Evolutionary conservation across 129 eudicot genomes (phyloP).

Genomic region (Mikania micrantha): DNA sequence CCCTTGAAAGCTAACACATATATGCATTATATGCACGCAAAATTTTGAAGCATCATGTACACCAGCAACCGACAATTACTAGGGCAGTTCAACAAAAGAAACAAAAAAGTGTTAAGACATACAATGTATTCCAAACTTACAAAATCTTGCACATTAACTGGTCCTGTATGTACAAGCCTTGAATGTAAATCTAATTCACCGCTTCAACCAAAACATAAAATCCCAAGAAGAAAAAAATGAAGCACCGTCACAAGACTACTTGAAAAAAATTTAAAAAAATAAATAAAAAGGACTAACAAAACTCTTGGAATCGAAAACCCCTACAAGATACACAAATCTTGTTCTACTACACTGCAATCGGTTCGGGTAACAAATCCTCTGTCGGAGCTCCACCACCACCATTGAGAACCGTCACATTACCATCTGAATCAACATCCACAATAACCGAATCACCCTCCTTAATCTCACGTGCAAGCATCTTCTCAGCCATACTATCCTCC

Average conservation of each 20-base stretch:
- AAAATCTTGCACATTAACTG: conserved; percentile 27
- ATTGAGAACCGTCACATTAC: conserved; percentile 53
- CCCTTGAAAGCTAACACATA: too few species aligned
- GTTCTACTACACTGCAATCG: conserved; percentile 15
- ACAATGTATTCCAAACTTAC: conserved; percentile 9
- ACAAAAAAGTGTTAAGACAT: background rate
- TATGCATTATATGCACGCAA: too few species aligned
- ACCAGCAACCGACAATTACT: too few species aligned
- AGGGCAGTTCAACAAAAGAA: background rate
- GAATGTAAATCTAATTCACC: conserved; percentile 22
- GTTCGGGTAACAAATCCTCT: conserved; percentile 31
- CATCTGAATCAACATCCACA: conserved; percentile 28
- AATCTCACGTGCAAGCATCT: conserved; percentile 35
- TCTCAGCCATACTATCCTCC: conserved; percentile 46
- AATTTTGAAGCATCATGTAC: too few species aligned
- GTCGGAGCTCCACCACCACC: conserved; percentile 56
- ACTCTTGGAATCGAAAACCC: background rate
- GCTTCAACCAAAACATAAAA: background rate
- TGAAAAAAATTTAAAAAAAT: too few species aligned
- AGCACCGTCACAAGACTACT: too few species aligned
- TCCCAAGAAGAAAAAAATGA: background rate
- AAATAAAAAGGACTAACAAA: background rate
- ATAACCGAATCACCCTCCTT: conserved; percentile 36
- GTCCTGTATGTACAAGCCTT: conserved; percentile 23
- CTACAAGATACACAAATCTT: background rate